A percentile compares a stretch with the other conserved stretches of the same genome.
These are phyloP conservation scores for Geotrichum histeridarum DNA, from an alignment of 1,139 yeast genomes.

Conservation along the genomic window DNA sequence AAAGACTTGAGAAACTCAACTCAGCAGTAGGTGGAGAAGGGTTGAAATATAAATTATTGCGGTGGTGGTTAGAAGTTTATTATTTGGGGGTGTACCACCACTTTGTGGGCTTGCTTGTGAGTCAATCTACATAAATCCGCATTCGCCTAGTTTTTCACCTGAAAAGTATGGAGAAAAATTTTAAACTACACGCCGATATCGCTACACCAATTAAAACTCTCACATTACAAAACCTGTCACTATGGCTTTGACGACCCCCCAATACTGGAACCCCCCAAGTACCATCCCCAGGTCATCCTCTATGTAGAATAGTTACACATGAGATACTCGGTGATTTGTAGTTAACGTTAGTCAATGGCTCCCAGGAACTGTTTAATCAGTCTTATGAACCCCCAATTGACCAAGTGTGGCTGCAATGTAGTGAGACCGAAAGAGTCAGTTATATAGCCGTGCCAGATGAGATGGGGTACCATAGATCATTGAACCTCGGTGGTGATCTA, in stretches of 20 bases:
- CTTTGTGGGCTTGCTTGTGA: not conserved
- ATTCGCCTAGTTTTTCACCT: not conserved
- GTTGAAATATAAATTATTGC: not conserved
- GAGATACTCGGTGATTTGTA: too few species aligned
- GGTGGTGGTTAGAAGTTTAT: not conserved
- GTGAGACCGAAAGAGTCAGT: too few species aligned
- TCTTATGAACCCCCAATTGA: too few species aligned
- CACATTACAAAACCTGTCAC: constrained; percentile 9
- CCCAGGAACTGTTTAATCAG: too few species aligned
- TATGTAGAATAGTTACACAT: too few species aligned
- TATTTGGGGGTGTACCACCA: not conserved
- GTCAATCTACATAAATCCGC: constrained; percentile 4
- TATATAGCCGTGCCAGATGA: too few species aligned
- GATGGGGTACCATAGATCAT: too few species aligned
- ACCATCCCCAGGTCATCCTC: not conserved
- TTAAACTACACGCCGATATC: constrained; percentile 8
- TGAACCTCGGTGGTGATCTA: too few species aligned
- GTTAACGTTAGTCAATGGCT: too few species aligned
- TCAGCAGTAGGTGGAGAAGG: not conserved
- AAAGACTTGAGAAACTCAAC: not conserved
- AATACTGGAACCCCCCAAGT: not conserved
- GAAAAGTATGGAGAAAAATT: not conserved
- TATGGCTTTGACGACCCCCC: not conserved
- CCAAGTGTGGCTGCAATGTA: too few species aligned
- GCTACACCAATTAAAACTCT: constrained; percentile 7